Conservation (phyloP, 176 grass and related monocot genomes). For the Thalia dealbata region DNA sequence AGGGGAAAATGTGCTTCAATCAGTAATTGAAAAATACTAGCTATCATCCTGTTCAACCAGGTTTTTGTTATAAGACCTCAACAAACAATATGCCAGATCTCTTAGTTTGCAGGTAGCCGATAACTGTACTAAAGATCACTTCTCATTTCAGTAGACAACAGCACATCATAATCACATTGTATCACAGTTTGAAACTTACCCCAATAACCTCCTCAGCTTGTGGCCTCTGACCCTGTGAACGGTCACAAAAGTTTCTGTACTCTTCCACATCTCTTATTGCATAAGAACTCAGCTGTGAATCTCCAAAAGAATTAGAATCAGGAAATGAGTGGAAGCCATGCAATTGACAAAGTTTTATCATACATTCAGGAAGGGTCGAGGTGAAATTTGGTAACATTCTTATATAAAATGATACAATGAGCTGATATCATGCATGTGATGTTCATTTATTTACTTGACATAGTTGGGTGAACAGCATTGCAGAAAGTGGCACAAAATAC, state of each 20-base stretch:
- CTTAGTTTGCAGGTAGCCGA: background rate
- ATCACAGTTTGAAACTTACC: constrained; percentile 31
- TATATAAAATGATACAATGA: no score
- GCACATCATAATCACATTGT: background rate
- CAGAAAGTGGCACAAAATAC: no score
- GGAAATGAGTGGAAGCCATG: background rate
- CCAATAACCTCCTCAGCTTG: constrained; percentile 93
- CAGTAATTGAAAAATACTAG: no score
- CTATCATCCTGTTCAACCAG: no score
- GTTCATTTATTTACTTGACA: background rate
- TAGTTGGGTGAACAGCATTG: no score
- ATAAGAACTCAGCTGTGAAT: constrained; percentile 92
- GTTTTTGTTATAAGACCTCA: background rate
- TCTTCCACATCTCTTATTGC: constrained; percentile 92
- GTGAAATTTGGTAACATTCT: no score
- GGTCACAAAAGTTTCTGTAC: constrained; percentile 94
- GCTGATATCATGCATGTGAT: background rate
- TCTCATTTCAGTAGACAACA: background rate
- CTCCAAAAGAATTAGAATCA: constrained; percentile 25
- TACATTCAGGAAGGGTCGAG: background rate
- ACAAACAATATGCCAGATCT: background rate
- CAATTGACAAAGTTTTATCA: background rate
- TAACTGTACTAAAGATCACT: background rate
- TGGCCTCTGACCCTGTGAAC: constrained; percentile 64
- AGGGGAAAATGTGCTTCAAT: no score